phyloP scores from a whole-genome alignment of 768 basidiomycete species.

The Tulasnella sp. region DNA sequence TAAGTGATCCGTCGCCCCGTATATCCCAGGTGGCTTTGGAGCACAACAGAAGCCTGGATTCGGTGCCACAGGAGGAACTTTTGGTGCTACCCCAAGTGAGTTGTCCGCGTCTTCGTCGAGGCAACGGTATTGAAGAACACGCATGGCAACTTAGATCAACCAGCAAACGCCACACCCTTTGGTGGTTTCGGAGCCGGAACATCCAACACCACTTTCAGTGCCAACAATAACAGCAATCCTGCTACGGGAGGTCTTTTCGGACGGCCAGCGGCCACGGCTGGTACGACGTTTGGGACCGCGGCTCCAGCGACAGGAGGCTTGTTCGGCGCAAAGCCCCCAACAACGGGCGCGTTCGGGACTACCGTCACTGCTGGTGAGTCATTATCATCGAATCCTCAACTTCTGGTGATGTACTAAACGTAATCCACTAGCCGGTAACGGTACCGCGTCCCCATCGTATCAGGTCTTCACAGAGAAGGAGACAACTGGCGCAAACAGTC shows the following conservation, averaged over 20 bases:
- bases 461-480: conserved; percentile 56
- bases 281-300: conserved; percentile 26
- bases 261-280: conserved; percentile 18
- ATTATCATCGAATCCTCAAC: conserved; percentile 18
- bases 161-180: conserved; percentile 30
- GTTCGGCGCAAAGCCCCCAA: conserved; percentile 44
- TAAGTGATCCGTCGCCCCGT: conserved; percentile 24
- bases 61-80: conserved; percentile 35
- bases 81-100: conserved; percentile 20
- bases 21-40: conserved; percentile 28
- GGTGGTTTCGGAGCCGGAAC: conserved; percentile 43
- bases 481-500: conserved; percentile 32
- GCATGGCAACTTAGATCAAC: not conserved
- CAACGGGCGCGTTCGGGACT: conserved; percentile 35
- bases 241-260: conserved; percentile 12
- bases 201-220: conserved; percentile 32
- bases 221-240: conserved; percentile 2
- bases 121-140: not conserved
- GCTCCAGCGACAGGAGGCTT: conserved; percentile 40
- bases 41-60: conserved; percentile 57
- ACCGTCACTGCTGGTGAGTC: conserved; percentile 23
- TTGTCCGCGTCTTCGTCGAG: not conserved
- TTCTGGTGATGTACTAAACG: conserved; percentile 22
- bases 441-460: conserved; percentile 58
- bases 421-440: conserved; percentile 28